phyloP scores from a whole-genome alignment of 2,329 filamentous ascomycete species.

The Scedosporium apiospermum region DNA sequence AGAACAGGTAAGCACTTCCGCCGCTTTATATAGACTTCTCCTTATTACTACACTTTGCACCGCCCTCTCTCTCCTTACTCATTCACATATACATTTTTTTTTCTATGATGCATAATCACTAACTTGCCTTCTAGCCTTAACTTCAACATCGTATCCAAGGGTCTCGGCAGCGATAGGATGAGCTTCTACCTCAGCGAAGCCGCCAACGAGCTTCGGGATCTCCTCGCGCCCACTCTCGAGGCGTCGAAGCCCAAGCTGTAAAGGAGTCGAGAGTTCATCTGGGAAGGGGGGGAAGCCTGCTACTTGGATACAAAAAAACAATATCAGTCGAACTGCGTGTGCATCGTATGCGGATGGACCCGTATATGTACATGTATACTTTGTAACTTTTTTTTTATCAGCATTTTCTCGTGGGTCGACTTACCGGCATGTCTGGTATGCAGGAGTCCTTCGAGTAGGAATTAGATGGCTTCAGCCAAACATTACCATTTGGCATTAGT shows the following conservation, averaged over 20 bases:
- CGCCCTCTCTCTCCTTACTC: background rate
- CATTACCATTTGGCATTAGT: no score
- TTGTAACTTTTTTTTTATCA: background rate
- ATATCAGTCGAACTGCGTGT: background rate
- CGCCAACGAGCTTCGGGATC: conserved; percentile 76
- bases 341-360: background rate
- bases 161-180: conserved; percentile 83
- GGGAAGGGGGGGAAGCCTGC: background rate
- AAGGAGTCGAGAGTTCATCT: conserved; percentile 8
- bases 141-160: conserved; percentile 97
- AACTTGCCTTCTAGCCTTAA: conserved; percentile 54
- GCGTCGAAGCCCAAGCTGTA: conserved; percentile 82
- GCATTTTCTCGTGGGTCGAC: background rate
- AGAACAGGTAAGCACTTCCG: conserved; percentile 63
- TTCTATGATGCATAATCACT: background rate
- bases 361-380: background rate
- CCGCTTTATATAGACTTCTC: background rate
- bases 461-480: background rate
- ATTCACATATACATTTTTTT: background rate
- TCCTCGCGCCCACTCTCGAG: conserved; percentile 73
- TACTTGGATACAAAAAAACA: background rate
- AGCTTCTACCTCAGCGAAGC: conserved; percentile 94
- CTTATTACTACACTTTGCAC: background rate
- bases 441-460: background rate
- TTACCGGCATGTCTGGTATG: background rate